Conservation (phyloP, 2,329 filamentous ascomycete genomes). For the Penicillium paneum region DNA sequence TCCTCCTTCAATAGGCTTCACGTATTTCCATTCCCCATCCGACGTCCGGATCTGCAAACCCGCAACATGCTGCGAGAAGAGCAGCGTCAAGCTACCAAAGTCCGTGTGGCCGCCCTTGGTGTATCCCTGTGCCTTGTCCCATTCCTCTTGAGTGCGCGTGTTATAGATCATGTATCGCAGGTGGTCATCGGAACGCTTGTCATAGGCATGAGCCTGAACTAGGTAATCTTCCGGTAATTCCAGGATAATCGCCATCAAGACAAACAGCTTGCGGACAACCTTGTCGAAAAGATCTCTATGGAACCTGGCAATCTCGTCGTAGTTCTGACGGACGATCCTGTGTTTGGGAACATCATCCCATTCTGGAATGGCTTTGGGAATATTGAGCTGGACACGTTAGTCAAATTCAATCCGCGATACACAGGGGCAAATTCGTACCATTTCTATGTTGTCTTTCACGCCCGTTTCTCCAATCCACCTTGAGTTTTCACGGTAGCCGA, state of each 20-base stretch:
- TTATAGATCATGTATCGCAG: constrained; percentile 61
- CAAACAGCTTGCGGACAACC: constrained; percentile 54
- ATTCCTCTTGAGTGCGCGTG: constrained; percentile 49
- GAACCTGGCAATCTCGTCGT: constrained; percentile 57
- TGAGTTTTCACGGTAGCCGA: constrained; percentile 33
- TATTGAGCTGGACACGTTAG: constrained; percentile 26
- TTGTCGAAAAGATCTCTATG: constrained; percentile 52
- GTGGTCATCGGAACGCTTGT: constrained; percentile 56
- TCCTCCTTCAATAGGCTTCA: constrained; percentile 48
- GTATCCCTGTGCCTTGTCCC: constrained; percentile 43
- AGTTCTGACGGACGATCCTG: constrained; percentile 48
- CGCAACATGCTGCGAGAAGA: constrained; percentile 58
- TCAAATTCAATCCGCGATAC: background rate
- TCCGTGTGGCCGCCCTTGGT: constrained; percentile 55
- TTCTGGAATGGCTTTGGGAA: constrained; percentile 30
- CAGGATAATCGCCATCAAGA: constrained; percentile 58
- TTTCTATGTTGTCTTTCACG: constrained; percentile 39
- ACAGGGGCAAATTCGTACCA: constrained; percentile 16
- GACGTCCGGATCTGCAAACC: constrained; percentile 53
- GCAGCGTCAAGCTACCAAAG: constrained; percentile 54
- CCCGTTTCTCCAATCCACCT: constrained; percentile 39
- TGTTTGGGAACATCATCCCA: constrained; percentile 30
- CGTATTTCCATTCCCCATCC: constrained; percentile 50
- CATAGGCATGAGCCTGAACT: constrained; percentile 55
- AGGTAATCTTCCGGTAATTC: constrained; percentile 59